Base-by-base conservation (phyloP, 495 filamentous ascomycete genomes). In the Lophiostoma macrostomum region DNA sequence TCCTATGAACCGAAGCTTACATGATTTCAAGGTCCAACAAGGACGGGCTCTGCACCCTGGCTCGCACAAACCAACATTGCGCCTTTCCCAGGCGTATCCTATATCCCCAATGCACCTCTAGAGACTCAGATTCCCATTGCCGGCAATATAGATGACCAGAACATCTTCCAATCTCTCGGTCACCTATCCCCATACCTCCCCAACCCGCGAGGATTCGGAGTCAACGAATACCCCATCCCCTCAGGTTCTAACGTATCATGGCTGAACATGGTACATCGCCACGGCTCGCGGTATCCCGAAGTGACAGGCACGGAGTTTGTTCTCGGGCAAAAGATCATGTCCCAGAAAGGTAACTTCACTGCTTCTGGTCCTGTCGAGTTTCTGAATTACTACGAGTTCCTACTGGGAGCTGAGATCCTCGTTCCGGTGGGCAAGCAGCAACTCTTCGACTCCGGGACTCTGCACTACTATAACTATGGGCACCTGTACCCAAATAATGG, bases 91-190 rank as follows among this genome's bases (percentile, higher is more conserved):
- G 67, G 75, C 3, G 71, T 65, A 11, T 73, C 71, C 12, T 82
- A 73, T 55, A 71, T 75, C 18, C 77, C 79, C 11, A 80, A 80
- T 54, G 64, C 67, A 19, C 81, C 81, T 37, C 69, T 84, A 34
- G 79, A 81, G 63, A 83, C 79, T 6, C 68, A 70, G 13, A 61
- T 78, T 25, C 80, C 80, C 14, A 76, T 83, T 39, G 37, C 65
- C n/a, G 80, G 76, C 19, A 69, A 71, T 31, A 53, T 64, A 20
- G 30, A 64, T 13, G 73, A 77, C 48, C 61, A 70, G 16, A 80
- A 77, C 46, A 79, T 82, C 46, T 83, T 81, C 52, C 71, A 76
- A 29, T 64, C 74, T 23, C 77, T 80, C 73, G 80, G 77, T 46
- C 67, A 76, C 16, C 42, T 76, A 6, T 71, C 71, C 60, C 74